Conservation (phyloP, 148 eudicot genomes). For the Dianthus caryophyllus region DNA sequence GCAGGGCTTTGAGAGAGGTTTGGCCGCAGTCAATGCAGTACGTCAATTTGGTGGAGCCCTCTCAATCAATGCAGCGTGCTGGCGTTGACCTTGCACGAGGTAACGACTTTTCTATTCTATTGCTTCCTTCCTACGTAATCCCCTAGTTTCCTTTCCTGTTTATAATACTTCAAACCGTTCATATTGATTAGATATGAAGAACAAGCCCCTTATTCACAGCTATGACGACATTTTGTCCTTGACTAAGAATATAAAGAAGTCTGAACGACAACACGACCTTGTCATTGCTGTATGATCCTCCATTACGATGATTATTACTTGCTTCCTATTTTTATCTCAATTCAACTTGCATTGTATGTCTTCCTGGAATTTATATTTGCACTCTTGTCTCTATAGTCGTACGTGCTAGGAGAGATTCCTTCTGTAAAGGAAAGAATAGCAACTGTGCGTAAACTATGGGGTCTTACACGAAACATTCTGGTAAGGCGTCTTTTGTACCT, state of each 20-base stretch:
- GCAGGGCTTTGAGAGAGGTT: constrained; percentile 70
- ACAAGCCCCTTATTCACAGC: constrained; percentile 77
- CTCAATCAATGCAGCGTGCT: constrained; percentile 93
- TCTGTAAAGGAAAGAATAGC: constrained; percentile 81
- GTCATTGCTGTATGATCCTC: constrained; percentile 81
- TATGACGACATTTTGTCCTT: constrained; percentile 64
- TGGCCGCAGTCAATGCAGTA: constrained; percentile 57
- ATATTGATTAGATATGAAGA: constrained; percentile 49
- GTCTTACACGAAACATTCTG: constrained; percentile 76
- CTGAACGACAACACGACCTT: constrained; percentile 80
- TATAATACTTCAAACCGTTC: constrained; percentile 14
- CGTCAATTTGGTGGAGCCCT: constrained; percentile 71
- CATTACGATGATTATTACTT: not conserved
- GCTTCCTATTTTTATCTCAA: not conserved
- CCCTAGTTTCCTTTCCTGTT: not conserved
- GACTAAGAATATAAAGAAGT: constrained; percentile 48
- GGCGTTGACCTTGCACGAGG: constrained; percentile 70
- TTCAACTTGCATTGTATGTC: not conserved
- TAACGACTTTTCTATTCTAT: constrained; percentile 20
- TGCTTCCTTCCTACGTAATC: too few relatives aligned
- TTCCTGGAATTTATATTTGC: constrained; percentile 4
- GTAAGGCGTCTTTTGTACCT: constrained; percentile 35
- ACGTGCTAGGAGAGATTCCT: constrained; percentile 97
- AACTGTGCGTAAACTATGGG: constrained; percentile 87
- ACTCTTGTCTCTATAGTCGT: constrained; percentile 47